Percentiles rank a stretch among this genome's conserved stretches.
Conservation (phyloP, 768 basidiomycete genomes). For the Trametes villosa region DNA sequence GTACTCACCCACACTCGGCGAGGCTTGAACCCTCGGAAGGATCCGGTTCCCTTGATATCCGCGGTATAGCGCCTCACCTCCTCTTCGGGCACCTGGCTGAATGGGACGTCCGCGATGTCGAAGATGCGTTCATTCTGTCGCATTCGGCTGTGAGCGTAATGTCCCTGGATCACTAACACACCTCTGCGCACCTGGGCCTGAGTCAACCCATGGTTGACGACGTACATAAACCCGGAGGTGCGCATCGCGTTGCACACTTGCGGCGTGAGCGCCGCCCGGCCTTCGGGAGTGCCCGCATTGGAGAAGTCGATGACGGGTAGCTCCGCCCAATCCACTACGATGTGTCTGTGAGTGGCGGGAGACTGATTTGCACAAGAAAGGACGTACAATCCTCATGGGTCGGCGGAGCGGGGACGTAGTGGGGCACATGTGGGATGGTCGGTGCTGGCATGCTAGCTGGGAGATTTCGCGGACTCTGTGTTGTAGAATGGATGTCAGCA, state of each 20-base stretch:
- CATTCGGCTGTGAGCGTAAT: too few relatives aligned
- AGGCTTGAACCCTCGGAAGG: slow-evolving; percentile 60
- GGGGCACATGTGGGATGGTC: slow-evolving; percentile 12
- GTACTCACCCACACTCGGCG: slow-evolving; percentile 54
- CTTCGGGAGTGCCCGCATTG: slow-evolving; percentile 29
- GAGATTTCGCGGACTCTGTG: too few relatives aligned
- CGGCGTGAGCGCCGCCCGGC: slow-evolving; percentile 30
- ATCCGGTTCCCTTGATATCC: slow-evolving; percentile 44
- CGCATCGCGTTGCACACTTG: slow-evolving; percentile 36
- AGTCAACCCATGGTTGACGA: slow-evolving; percentile 37
- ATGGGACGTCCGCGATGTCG: slow-evolving; percentile 41
- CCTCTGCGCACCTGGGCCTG: slow-evolving; percentile 29
- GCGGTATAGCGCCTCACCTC: slow-evolving; percentile 37
- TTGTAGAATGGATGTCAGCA: too few relatives aligned
- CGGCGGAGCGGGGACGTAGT: slow-evolving; percentile 13
- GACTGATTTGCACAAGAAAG: too few relatives aligned
- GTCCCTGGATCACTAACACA: background rate
- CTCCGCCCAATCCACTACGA: slow-evolving; percentile 38
- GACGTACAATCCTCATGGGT: slow-evolving; percentile 43
- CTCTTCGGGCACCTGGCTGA: slow-evolving; percentile 36
- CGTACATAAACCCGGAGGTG: slow-evolving; percentile 37
- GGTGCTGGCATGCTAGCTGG: slow-evolving; percentile 20
- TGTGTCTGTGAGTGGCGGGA: background rate
- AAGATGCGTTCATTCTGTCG: slow-evolving; percentile 39
- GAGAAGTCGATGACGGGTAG: slow-evolving; percentile 37